These are phyloP conservation scores for Xerocomus minutiporus DNA, from an alignment of 1,284 basidiomycete genomes.

Conservation along the genomic window DNA sequence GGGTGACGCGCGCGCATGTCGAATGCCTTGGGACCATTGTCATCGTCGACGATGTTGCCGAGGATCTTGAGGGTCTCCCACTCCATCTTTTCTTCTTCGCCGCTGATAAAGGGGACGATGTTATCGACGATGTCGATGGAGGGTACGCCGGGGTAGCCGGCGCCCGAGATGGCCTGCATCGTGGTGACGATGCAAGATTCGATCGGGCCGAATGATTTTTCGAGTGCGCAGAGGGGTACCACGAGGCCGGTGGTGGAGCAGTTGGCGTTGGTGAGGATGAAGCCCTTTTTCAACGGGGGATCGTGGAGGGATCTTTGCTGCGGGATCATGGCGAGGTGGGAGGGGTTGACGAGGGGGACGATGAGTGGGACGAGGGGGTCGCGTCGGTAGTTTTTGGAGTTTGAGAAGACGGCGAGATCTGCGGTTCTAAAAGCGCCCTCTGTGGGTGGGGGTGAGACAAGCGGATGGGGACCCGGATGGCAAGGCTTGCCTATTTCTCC, in stretches of 20 bases:
- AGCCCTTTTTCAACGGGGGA: constrained; percentile 79
- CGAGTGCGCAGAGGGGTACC: constrained; percentile 89
- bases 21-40: constrained; percentile 58
- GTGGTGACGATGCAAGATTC: constrained; percentile 90
- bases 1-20: constrained; percentile 83
- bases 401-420: constrained; percentile 93
- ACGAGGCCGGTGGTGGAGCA: constrained; percentile 96
- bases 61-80: constrained; percentile 98
- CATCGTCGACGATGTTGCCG: constrained; percentile 65
- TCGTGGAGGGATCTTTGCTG: constrained; percentile 74
- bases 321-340: constrained; percentile 80
- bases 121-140: constrained; percentile 95
- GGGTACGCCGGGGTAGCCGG: constrained; percentile 92
- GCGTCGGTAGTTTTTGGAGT: constrained; percentile 94
- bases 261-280: constrained; percentile 98
- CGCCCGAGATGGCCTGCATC: constrained; percentile 97
- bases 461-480: not conserved
- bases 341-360: constrained; percentile 93
- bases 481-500: constrained; percentile 81
- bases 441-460: constrained; percentile 32
- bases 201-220: constrained; percentile 89
- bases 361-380: constrained; percentile 95
- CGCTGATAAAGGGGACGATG: constrained; percentile 90
- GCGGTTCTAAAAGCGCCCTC: constrained; percentile 86
- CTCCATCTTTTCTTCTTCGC: constrained; percentile 99